A percentile compares a stretch with the other conserved stretches of the same genome.
Evolutionary conservation across 1,139 yeast species (phyloP).

Genomic region (Geotrichum australiense): DNA sequence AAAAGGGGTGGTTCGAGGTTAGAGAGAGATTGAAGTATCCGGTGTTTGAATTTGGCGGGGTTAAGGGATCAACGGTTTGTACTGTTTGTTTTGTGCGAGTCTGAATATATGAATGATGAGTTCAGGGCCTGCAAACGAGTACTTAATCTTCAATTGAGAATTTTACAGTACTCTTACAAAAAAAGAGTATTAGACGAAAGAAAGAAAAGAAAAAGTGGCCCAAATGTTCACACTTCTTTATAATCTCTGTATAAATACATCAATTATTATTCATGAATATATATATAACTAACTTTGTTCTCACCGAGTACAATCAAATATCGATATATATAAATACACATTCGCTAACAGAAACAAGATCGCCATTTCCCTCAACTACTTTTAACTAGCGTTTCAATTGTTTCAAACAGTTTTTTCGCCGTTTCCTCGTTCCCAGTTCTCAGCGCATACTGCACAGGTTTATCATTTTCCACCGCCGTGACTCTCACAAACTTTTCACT

Average conservation of each 20-base stretch:
- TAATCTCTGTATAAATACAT: no score
- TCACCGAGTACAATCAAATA: no score
- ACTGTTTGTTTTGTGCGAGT: slow-evolving; percentile 39
- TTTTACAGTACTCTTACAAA: background rate
- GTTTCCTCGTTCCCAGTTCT: slow-evolving; percentile 60
- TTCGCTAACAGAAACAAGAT: no score
- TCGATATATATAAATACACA: no score
- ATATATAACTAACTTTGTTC: no score
- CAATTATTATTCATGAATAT: no score
- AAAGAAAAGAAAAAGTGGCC: background rate
- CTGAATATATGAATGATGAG: background rate
- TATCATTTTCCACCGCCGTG: slow-evolving; percentile 49
- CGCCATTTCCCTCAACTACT: no score
- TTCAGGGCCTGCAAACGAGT: background rate
- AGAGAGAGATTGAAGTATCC: slow-evolving; percentile 72
- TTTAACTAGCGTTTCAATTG: slow-evolving; percentile 40
- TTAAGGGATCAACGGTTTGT: slow-evolving; percentile 78
- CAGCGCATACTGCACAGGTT: slow-evolving; percentile 77
- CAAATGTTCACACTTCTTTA: no score
- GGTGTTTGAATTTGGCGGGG: slow-evolving; percentile 80
- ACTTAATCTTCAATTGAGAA: background rate
- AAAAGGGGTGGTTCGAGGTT: slow-evolving; percentile 40
- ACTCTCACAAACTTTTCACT: slow-evolving; percentile 76
- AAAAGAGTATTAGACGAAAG: background rate
- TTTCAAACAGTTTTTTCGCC: slow-evolving; percentile 51